Conservation (phyloP, 106 monocot genomes). For the Iris macrosiphon region DNA sequence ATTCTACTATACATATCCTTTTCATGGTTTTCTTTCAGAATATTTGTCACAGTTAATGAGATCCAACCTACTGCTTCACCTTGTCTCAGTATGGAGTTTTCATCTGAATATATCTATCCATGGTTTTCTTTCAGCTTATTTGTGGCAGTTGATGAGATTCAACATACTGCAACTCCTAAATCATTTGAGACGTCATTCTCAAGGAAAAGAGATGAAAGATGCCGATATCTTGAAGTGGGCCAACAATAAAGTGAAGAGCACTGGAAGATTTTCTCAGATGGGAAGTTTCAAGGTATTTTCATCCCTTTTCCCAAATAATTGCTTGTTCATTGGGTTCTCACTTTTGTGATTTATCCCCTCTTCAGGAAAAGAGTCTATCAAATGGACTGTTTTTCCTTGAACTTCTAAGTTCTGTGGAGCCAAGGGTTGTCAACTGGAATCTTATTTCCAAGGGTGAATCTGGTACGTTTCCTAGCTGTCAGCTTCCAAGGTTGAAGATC, state of each 20-base stretch:
- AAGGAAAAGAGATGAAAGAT: constrained; percentile 82
- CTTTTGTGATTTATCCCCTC: background rate
- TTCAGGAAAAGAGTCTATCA: constrained; percentile 36
- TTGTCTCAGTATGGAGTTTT: too few species aligned
- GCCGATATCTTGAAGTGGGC: constrained; percentile 86
- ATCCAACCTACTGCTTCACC: too few species aligned
- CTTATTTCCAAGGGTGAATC: constrained; percentile 65
- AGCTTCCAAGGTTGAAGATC: too few species aligned
- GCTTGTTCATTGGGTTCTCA: background rate
- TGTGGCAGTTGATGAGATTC: constrained; percentile 93
- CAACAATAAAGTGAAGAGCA: constrained; percentile 58
- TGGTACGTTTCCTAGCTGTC: constrained; percentile 30
- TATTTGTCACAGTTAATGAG: too few species aligned
- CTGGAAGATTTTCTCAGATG: constrained; percentile 56
- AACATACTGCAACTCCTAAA: constrained; percentile 79
- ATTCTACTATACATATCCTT: too few species aligned
- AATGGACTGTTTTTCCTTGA: constrained; percentile 43
- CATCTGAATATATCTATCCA: too few species aligned
- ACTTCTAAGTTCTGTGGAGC: constrained; percentile 50
- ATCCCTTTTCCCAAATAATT: background rate
- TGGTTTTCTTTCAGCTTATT: background rate
- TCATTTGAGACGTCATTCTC: constrained; percentile 69
- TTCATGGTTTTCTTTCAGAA: too few species aligned
- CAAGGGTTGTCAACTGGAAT: constrained; percentile 80
- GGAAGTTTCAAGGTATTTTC: constrained; percentile 78